Percentiles rank a stretch among this genome's conserved stretches.
phyloP scores from a whole-genome alignment of 106 monocot genomes.

The Chionographis japonica region DNA sequence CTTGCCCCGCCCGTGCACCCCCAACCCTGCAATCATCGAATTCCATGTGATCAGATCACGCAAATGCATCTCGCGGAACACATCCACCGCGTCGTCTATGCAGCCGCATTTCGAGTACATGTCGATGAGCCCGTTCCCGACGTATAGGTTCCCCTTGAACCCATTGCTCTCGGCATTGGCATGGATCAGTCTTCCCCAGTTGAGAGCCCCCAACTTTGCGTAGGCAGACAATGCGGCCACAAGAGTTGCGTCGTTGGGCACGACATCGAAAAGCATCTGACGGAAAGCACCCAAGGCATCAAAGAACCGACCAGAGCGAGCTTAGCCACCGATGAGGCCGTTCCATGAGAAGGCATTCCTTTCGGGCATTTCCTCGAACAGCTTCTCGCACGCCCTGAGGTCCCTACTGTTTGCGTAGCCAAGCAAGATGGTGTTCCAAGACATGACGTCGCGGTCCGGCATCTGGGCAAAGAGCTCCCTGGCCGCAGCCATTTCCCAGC shows the following conservation, averaged over 20 bases:
- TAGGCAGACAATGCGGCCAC: slow-evolving; percentile 43
- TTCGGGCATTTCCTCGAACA: slow-evolving; percentile 51
- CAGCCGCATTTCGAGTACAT: slow-evolving; percentile 78
- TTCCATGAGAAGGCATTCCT: slow-evolving; percentile 74
- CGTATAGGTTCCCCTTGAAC: slow-evolving; percentile 18
- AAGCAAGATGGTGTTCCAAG: slow-evolving; percentile 61
- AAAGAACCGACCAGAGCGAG: slow-evolving; percentile 11
- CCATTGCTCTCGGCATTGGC: slow-evolving; percentile 23
- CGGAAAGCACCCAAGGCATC: slow-evolving; percentile 29
- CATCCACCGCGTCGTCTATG: slow-evolving; percentile 26
- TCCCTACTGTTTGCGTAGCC: slow-evolving; percentile 32
- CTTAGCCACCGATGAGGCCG: slow-evolving; percentile 41
- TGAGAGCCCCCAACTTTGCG: slow-evolving; percentile 34
- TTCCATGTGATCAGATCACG: slow-evolving; percentile 66
- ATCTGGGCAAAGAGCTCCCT: slow-evolving; percentile 39
- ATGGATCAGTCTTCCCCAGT: slow-evolving; percentile 48
- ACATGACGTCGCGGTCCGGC: slow-evolving; percentile 39
- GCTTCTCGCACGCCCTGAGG: slow-evolving; percentile 26
- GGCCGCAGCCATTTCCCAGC: slow-evolving; percentile 35
- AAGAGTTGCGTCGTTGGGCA: slow-evolving; percentile 54
- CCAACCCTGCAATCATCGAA: slow-evolving; percentile 37
- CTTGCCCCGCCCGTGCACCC: slow-evolving; percentile 34
- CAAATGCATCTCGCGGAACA: slow-evolving; percentile 24
- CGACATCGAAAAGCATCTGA: slow-evolving; percentile 25
- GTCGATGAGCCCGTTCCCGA: slow-evolving; percentile 49